A percentile compares a stretch with the other conserved stretches of the same genome.
Conservation (phyloP, 2,329 filamentous ascomycete species). For the Periconia sp. region DNA sequence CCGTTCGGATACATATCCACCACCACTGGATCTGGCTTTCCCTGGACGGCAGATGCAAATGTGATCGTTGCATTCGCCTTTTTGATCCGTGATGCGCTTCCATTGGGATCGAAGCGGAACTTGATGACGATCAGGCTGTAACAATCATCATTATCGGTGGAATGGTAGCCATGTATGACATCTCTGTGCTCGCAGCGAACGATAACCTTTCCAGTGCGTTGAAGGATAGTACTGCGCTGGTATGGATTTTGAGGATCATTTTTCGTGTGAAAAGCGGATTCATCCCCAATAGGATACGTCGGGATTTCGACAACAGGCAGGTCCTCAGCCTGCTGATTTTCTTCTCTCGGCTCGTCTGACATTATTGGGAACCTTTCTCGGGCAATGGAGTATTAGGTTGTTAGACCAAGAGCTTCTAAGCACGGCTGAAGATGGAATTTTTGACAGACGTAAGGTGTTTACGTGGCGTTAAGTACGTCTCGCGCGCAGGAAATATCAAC, state of each 20-base stretch:
- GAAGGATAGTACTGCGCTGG: background rate
- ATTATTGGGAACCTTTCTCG: no score
- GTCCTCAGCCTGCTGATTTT: no score
- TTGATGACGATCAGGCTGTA: background rate
- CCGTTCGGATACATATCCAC: background rate
- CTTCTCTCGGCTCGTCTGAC: no score
- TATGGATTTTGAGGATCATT: background rate
- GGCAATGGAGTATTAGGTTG: no score
- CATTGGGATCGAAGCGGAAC: background rate
- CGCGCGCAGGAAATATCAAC: no score
- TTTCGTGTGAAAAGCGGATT: background rate
- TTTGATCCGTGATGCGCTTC: background rate
- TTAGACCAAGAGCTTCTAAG: no score
- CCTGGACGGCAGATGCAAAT: background rate
- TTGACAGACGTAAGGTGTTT: no score
- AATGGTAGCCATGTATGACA: background rate
- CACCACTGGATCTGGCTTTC: background rate
- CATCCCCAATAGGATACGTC: background rate
- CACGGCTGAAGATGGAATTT: no score
- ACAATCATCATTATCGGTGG: background rate
- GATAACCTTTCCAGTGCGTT: background rate
- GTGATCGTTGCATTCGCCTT: background rate
- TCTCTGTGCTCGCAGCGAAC: slow-evolving; percentile 1
- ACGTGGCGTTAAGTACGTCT: no score
- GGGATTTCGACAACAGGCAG: no score